These are phyloP conservation scores for Cordyceps fumosorosea DNA, from an alignment of 2,329 filamentous ascomycete species.

Conservation along the genomic window DNA sequence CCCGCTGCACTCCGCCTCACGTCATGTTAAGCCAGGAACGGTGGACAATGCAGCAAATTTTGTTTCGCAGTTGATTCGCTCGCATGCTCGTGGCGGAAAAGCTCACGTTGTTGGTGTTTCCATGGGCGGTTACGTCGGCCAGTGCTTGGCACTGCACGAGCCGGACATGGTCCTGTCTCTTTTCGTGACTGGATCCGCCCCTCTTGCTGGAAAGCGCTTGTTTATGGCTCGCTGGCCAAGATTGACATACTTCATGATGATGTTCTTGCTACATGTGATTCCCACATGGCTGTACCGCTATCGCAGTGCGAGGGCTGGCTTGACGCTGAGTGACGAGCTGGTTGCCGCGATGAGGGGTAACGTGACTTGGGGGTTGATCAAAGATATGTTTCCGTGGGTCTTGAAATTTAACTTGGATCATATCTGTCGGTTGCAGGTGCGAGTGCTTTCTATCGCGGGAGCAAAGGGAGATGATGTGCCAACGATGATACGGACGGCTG, in stretches of 20 bases:
- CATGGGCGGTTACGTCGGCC: conserved; percentile 31
- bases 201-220: conserved; percentile 19
- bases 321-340: neutral
- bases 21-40: conserved; percentile 25
- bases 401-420: neutral
- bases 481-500: conserved; percentile 24
- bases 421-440: neutral
- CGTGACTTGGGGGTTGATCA: neutral
- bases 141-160: conserved; percentile 26
- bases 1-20: conserved; percentile 28
- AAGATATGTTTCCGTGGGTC: neutral
- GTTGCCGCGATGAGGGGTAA: neutral
- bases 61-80: conserved; percentile 29
- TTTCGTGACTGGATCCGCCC: conserved; percentile 29
- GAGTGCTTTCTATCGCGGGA: conserved; percentile 20
- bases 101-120: conserved; percentile 37
- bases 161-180: conserved; percentile 29
- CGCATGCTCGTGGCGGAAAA: conserved; percentile 27
- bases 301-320: neutral
- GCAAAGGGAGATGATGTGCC: conserved; percentile 28
- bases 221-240: conserved; percentile 22
- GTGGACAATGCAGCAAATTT: conserved; percentile 25
- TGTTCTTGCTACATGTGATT: conserved; percentile 14
- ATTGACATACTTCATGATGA: conserved; percentile 22
- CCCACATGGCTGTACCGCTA: neutral